A percentile compares a stretch with the other conserved stretches of the same genome.
Conservation (phyloP, 2,329 filamentous ascomycete genomes). For the Paecilomyces variotii region DNA sequence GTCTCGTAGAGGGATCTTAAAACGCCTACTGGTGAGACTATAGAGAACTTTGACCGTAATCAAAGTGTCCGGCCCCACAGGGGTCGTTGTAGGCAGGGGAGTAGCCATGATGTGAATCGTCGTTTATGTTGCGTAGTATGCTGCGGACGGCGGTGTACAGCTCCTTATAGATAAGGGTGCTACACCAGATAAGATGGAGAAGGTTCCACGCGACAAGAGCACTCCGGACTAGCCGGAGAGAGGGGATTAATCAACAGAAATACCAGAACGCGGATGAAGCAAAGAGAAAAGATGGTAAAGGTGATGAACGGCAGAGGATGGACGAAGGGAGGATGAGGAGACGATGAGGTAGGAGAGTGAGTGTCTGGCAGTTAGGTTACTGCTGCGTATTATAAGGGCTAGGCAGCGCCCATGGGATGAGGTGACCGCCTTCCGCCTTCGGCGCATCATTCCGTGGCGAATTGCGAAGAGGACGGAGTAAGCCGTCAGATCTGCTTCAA, state of each 20-base stretch:
- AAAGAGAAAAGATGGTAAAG: neutral
- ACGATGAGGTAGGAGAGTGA: neutral
- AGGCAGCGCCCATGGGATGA: neutral
- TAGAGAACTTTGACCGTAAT: slow-evolving; percentile 82
- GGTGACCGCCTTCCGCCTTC: neutral
- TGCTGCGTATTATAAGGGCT: neutral
- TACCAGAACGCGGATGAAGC: neutral
- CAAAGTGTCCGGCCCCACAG: slow-evolving; percentile 57
- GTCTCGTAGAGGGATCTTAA: slow-evolving; percentile 84
- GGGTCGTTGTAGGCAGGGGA: slow-evolving; percentile 35
- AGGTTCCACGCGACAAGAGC: neutral
- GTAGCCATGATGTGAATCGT: slow-evolving; percentile 24
- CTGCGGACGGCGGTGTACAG: neutral
- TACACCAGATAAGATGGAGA: neutral
- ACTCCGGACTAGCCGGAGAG: neutral
- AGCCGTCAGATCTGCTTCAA: neutral
- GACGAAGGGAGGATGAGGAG: neutral
- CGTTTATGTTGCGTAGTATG: neutral
- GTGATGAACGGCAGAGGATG: neutral
- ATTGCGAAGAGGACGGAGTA: neutral
- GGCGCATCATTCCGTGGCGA: neutral
- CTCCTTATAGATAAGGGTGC: neutral
- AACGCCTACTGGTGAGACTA: slow-evolving; percentile 67
- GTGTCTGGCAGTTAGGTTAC: neutral
- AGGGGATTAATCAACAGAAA: neutral